phyloP scores from a whole-genome alignment of 768 basidiomycete genomes.

The Xerocomellus chrysenteron region DNA sequence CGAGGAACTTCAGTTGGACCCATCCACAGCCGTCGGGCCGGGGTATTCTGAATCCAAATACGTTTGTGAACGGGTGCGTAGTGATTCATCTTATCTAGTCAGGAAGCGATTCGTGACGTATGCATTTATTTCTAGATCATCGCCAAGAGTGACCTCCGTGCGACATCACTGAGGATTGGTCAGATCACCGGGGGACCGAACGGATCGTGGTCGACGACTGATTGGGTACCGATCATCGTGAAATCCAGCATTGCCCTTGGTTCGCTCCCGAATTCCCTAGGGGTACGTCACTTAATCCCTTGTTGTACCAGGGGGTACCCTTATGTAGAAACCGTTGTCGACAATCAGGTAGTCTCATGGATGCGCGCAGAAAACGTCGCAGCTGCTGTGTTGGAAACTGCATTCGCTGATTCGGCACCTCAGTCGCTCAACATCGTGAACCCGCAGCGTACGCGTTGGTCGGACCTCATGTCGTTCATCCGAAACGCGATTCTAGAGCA shows the following conservation, averaged over 20 bases:
- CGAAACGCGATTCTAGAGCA: not conserved
- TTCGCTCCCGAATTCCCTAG: not conserved
- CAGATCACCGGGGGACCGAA: not conserved
- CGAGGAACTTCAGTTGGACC: not conserved
- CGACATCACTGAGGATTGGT: not conserved
- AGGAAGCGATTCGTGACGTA: no score
- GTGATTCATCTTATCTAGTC: not conserved
- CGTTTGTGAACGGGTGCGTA: not conserved
- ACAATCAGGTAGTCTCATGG: not conserved
- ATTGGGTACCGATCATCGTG: constrained; percentile 1
- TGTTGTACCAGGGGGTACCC: no score
- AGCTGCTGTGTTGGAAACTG: not conserved
- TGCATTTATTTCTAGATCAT: not conserved
- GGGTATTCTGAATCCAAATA: not conserved
- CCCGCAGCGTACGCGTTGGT: not conserved
- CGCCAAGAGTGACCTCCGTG: not conserved
- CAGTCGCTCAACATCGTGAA: not conserved
- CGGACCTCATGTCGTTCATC: not conserved
- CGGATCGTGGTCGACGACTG: not conserved
- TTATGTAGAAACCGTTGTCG: not conserved
- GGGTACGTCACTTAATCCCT: not conserved
- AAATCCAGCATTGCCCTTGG: not conserved
- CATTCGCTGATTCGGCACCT: not conserved
- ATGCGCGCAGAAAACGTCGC: not conserved
- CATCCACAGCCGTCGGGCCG: not conserved